Evolutionary conservation across 495 filamentous ascomycete genomes (phyloP), one percentile per base, ranked within the genome.

Genomic region (Lasiosphaeria ovina): DNA sequence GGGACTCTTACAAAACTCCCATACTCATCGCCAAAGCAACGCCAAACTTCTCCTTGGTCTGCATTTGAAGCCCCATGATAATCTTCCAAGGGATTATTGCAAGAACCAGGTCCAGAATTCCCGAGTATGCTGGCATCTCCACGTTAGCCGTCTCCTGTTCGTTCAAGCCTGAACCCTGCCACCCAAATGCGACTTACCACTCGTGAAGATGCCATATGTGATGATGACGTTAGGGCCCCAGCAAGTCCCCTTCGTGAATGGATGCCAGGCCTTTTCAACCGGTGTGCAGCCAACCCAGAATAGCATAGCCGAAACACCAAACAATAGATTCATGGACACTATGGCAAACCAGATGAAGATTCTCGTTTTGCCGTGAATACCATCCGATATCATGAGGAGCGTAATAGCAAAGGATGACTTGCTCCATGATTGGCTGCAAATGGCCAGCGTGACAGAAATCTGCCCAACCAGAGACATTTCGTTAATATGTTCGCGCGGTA

Each of bases 11-110:
- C 51, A 66, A 62, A 1, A 68, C 58, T 4, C 73, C 73, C 64
- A 76, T 70, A 51, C 72, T 76, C 73, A 76, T 76, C 14, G 70
- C 70, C 48, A 74, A 58, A 2, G 72, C 55, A n/a, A 76, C 69
- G 40, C 73, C 73, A 62, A 72, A 69, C 35, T 72, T 74, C 35
- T 74, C 71, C 53, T 63, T 72, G 16, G 60, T 60, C 17, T 70
- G 54, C 62, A 74, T 72, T 36, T 69, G 62, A 31, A 74, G 34
- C 31, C 47, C 61, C 58, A 72, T 67, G 60, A 72, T 66, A 40
- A 74, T 69, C 35, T 57, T 61, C 69, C 71, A 74, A 0, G 71
- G 64, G 8, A 70, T 63, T 49, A 66, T 55, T 56, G 69, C 59
- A 57, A 76, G 35, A 53, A 74, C 47, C 59, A 67, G 51, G 40